These are phyloP conservation scores for Daldinia bambusicola DNA, from an alignment of 495 filamentous ascomycete genomes.

Conservation along the genomic window DNA sequence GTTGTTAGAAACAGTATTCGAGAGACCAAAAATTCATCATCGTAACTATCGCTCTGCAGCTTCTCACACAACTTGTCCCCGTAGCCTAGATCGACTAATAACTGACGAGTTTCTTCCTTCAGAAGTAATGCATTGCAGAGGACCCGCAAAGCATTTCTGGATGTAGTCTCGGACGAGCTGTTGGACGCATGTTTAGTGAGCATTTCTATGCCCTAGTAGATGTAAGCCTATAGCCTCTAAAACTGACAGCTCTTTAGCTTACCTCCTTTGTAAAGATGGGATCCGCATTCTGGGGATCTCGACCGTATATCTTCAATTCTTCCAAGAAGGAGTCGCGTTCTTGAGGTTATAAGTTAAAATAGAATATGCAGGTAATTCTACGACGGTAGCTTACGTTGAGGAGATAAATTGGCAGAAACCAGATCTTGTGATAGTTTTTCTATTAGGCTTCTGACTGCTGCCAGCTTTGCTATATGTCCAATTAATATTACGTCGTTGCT, in stretches of 20 bases:
- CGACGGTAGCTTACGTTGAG: conserved; percentile 62
- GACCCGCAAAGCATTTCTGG: conserved; percentile 82
- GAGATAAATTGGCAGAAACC: conserved; percentile 60
- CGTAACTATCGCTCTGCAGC: conserved; percentile 78
- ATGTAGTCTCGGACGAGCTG: conserved; percentile 65
- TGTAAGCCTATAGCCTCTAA: conserved; percentile 19
- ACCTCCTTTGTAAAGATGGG: conserved; percentile 84
- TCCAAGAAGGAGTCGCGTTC: conserved; percentile 72
- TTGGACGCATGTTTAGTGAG: conserved; percentile 79
- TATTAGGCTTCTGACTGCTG: conserved; percentile 69
- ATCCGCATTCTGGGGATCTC: conserved; percentile 73
- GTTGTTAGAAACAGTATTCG: conserved; percentile 88
- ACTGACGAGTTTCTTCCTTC: conserved; percentile 73
- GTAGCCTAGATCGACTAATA: conserved; percentile 82
- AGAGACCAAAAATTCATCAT: conserved; percentile 89
- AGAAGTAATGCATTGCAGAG: conserved; percentile 89
- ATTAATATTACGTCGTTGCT: conserved; percentile 23
- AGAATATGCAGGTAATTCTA: neutral
- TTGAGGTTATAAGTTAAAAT: conserved; percentile 48
- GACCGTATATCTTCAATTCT: conserved; percentile 81
- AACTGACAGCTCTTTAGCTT: conserved; percentile 36
- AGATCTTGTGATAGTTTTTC: conserved; percentile 68
- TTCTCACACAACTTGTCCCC: conserved; percentile 74
- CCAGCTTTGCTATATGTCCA: conserved; percentile 66
- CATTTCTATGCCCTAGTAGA: conserved; percentile 75